phyloP scores from a whole-genome alignment of 169 alveolate species.

The Plasmodium ovale region DNA sequence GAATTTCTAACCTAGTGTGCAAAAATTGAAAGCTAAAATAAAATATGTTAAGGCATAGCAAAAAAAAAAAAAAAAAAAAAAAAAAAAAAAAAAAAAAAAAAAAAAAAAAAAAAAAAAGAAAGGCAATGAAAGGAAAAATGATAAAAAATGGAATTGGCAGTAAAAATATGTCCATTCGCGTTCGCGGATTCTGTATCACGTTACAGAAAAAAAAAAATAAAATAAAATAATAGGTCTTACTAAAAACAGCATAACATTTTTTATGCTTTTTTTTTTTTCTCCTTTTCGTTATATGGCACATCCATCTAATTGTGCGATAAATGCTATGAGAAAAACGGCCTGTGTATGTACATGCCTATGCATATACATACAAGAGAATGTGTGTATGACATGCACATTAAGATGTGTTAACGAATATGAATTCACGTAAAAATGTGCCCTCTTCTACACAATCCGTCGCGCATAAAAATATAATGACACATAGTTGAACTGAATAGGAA shows the following conservation, averaged over 20 bases:
- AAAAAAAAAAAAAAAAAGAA: background rate
- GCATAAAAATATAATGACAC: constrained; percentile 23
- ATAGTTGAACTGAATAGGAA: constrained; percentile 8
- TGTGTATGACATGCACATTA: too few relatives aligned
- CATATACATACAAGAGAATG: too few relatives aligned
- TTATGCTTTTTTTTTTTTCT: background rate
- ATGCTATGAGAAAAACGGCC: background rate
- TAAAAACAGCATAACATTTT: constrained; percentile 2
- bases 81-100: background rate
- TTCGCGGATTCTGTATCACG: background rate
- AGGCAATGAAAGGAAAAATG: background rate
- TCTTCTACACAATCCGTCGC: constrained; percentile 13
- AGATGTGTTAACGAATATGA: too few relatives aligned
- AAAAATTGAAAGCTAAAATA: background rate
- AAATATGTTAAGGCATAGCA: constrained; percentile 8
- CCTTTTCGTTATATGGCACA: background rate
- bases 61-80: constrained; percentile 42
- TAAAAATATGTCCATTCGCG: background rate
- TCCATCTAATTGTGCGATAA: background rate
- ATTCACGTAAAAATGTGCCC: too few relatives aligned
- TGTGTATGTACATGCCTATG: background rate
- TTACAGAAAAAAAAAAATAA: background rate
- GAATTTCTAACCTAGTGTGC: constrained; percentile 2
- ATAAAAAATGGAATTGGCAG: background rate
- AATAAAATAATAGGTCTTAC: background rate